Evolutionary conservation across 257 asterid genomes (phyloP).

Genomic region (Jaltomata sinuosa): DNA sequence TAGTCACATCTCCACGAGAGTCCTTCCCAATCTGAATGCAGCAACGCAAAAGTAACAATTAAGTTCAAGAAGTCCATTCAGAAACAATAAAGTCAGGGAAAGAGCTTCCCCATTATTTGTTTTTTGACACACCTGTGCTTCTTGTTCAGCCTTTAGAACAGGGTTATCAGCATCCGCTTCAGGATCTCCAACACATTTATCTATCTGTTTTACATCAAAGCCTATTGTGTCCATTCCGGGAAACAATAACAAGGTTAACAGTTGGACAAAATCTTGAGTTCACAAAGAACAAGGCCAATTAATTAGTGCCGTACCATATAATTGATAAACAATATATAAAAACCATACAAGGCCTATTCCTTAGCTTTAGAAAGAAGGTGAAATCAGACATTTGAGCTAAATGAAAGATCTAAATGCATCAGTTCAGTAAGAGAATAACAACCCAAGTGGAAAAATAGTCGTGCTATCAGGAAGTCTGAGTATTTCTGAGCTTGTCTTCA

Average conservation of each 20-base stretch:
- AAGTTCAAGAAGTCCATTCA: background rate
- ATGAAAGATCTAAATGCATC: background rate
- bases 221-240: constrained; percentile 26
- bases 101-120: background rate
- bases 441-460: background rate
- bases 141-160: constrained; percentile 51
- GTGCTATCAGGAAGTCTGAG: background rate
- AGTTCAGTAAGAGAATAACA: background rate
- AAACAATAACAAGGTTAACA: background rate
- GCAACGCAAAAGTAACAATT: background rate
- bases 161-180: constrained; percentile 77
- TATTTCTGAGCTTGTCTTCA: background rate
- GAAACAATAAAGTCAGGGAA: background rate
- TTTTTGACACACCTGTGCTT: constrained; percentile 31
- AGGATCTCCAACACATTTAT: constrained; percentile 73
- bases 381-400: background rate
- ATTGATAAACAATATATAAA: background rate
- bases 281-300: background rate
- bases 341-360: background rate
- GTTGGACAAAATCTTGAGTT: background rate
- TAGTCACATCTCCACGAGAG: constrained; percentile 56
- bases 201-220: constrained; percentile 55
- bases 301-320: background rate
- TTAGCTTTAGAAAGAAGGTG: background rate
- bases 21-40: constrained; percentile 46